Percentiles rank a stretch among this genome's conserved stretches.
phyloP scores from a whole-genome alignment of 1,284 basidiomycete genomes.

The Abortiporus biennis region DNA sequence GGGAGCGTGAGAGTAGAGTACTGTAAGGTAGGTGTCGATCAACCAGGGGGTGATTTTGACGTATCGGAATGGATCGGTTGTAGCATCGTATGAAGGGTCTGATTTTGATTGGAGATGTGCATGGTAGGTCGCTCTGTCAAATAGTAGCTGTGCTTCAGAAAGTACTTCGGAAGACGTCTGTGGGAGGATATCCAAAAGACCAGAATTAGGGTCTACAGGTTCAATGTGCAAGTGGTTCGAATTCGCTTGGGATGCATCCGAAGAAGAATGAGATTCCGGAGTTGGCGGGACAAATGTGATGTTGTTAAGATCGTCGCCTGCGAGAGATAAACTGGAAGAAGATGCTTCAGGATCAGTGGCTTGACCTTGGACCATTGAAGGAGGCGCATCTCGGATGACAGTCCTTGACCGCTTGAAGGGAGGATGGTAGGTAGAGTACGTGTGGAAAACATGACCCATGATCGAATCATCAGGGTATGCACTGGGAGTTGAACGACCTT shows the following conservation, averaged over 20 bases:
- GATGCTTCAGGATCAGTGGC: too few relatives aligned
- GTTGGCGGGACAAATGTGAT: slow-evolving; percentile 63
- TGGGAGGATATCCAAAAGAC: too few relatives aligned
- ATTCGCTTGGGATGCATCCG: too few relatives aligned
- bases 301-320: slow-evolving; percentile 74
- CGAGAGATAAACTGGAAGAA: too few relatives aligned
- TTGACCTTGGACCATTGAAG: too few relatives aligned
- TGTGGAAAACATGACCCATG: slow-evolving; percentile 82
- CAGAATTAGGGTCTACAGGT: too few relatives aligned
- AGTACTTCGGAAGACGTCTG: slow-evolving; percentile 33
- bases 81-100: slow-evolving; percentile 10
- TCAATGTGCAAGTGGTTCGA: too few relatives aligned
- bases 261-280: too few relatives aligned
- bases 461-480: slow-evolving; percentile 62
- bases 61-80: slow-evolving; percentile 39
- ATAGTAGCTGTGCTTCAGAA: too few relatives aligned
- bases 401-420: slow-evolving; percentile 53
- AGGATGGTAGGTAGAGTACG: slow-evolving; percentile 79
- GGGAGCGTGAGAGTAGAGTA: slow-evolving; percentile 61
- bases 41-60: slow-evolving; percentile 62
- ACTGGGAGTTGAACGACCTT: slow-evolving; percentile 17
- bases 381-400: too few relatives aligned
- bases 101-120: neutral
- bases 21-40: slow-evolving; percentile 79
- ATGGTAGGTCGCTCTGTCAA: too few relatives aligned